Base-by-base conservation (phyloP, 306 rosid genomes). In the Trifolium pratense region DNA sequence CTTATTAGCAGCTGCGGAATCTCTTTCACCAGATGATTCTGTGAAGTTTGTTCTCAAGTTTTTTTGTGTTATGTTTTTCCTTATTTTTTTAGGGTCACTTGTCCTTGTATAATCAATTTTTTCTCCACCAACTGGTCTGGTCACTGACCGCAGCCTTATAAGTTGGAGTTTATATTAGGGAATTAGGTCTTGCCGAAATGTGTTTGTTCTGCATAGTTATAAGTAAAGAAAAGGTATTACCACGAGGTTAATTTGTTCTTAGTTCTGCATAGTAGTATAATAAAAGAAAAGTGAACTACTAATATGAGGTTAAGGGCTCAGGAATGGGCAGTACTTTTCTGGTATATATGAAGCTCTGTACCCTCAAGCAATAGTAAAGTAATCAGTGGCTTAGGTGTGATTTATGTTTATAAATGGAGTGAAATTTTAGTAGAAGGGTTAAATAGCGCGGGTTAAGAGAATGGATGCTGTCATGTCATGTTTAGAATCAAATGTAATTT, bases 1-100 rank as follows among this genome's bases (percentile, higher is more conserved):
- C 55, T 65, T 64, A 68, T 78, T 87, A 72, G 87, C 82, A 74
- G 89, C 86, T 72, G 78, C 83, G 37, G 68, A 78, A 61, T 73
- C 73, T 75, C 76, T 46, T 8, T 81, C 78, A 45, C 63, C 75
- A 65, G 89, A 70, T 64, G 73, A 73, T 76, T 75, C 55, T 79
- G 75, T 82, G 80, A 73, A 78, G 86, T 73, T 75, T 79, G 70
- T 67, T 61, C 74, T 37, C 60, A 60, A 64, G 66, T 26, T 34
- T 34, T 29, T 23, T 8, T 52, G 67, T 42, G 60, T 78, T 67
- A 40, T 39, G 21, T n/a, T 57, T 57, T 39, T 52, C 5, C 40
- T 3, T 13, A 25, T 36, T 20, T 42, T 7, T 52, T 18, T 12
- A 10, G 20, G 63, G 53, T 51, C 17, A 43, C 25, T 60, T 45